phyloP scores from a whole-genome alignment of 306 rosid species.

The Cucurbita ficifolia region DNA sequence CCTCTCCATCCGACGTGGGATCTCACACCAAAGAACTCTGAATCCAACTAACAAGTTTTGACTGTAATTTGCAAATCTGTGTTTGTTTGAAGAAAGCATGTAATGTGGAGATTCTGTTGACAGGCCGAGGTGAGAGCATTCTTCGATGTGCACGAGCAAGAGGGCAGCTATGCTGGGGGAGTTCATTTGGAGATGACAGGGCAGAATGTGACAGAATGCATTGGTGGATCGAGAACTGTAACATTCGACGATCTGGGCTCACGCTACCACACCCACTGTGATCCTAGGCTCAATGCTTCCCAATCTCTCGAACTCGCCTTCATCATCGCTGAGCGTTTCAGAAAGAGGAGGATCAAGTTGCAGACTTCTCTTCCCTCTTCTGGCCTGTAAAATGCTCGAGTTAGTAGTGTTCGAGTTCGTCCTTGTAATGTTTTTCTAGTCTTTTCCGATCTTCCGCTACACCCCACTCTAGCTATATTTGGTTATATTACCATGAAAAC shows the following conservation, averaged over 20 bases:
- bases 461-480: background rate
- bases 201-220: constrained; percentile 98
- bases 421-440: background rate
- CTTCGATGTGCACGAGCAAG: constrained; percentile 97
- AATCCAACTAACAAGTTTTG: background rate
- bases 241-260: constrained; percentile 88
- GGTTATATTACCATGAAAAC: background rate
- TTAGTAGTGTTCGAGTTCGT: constrained; percentile 9
- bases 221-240: constrained; percentile 89
- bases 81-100: background rate
- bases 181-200: constrained; percentile 98
- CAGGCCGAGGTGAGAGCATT: constrained; percentile 98
- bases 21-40: background rate
- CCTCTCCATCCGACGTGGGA: too few species aligned
- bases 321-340: constrained; percentile 82
- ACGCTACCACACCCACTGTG: constrained; percentile 98
- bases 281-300: constrained; percentile 92
- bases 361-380: constrained; percentile 26
- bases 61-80: background rate
- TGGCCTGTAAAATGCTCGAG: constrained; percentile 22
- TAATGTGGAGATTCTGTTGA: background rate
- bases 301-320: constrained; percentile 96
- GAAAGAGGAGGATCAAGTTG: constrained; percentile 72
- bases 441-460: background rate
- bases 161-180: constrained; percentile 97